Evolutionary conservation across 768 basidiomycete genomes (phyloP), one percentile per base, ranked within the genome.

Genomic region (Suillus lakei): DNA sequence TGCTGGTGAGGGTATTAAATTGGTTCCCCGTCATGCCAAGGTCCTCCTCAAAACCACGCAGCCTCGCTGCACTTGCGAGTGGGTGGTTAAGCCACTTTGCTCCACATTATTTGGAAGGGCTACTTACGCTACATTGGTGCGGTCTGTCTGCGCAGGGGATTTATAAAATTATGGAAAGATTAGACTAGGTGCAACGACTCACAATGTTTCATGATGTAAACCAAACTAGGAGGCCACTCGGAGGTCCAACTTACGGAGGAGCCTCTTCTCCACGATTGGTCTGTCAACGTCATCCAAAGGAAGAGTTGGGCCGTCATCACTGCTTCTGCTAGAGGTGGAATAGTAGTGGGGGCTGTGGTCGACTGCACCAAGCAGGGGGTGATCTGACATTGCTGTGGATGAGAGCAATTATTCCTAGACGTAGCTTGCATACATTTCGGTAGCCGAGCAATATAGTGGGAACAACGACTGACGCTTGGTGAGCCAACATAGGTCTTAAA

Each of bases 41-140:
- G 72, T 91, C 91, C 63, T 80, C 77, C 71, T 91, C 88, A 62
- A 91, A 87, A 0, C 91, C 91, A 48, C 85, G 82, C 46, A 92
- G 76, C 60, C 91, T 82, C 30, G 91, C 91, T 9, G 89, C 91
- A 54, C 91, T 91, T 66, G 48, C 21, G 44, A 51, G 34, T 5
- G 23, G 26, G 38, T 6, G 26, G 10, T 41, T 28, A 21, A 41
- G 18, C 10, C 8, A 28, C 38, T 10, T 10, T 12, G 28, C 26
- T 28, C 6, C 2, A 21, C 4, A 60, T 15, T 15, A 13, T 41
- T 39, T 32, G 10, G 1, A 59, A 59, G 10, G 26, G 3, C 26
- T 16, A 70, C 81, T 69, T 74, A 89, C 88, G 84, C 79, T 61
- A 82, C 86, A 72, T 90, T 90, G 71, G 88, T 90, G 36, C 90